Percentiles rank a stretch among this genome's conserved stretches.
These are phyloP conservation scores for Penicillium malachiteum DNA, from an alignment of 495 filamentous ascomycete genomes.

Conservation along the genomic window DNA sequence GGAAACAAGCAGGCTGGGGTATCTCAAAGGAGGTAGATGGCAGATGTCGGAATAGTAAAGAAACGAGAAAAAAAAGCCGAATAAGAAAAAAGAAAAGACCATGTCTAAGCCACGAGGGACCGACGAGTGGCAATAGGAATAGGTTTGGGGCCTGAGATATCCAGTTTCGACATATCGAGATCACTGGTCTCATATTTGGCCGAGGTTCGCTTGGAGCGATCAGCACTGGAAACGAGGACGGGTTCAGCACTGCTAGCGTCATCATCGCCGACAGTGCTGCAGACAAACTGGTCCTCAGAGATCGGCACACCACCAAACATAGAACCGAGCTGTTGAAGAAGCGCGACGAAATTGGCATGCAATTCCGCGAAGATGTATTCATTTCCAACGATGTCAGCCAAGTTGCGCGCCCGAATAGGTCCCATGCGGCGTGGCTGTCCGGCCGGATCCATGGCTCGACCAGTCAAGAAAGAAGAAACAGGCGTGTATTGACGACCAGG, in stretches of 20 bases:
- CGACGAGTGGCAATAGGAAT: slow-evolving; percentile 45
- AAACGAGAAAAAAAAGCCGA: background rate
- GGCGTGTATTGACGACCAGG: slow-evolving; percentile 47
- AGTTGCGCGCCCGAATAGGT: slow-evolving; percentile 66
- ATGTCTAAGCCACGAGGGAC: slow-evolving; percentile 38
- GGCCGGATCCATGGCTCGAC: slow-evolving; percentile 57
- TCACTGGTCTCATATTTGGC: slow-evolving; percentile 33
- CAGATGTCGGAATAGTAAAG: slow-evolving; percentile 5
- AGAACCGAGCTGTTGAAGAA: slow-evolving; percentile 64
- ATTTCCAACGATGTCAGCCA: slow-evolving; percentile 83
- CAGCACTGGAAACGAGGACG: slow-evolving; percentile 21
- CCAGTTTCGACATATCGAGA: slow-evolving; percentile 37
- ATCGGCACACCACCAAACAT: slow-evolving; percentile 47
- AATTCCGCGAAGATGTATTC: slow-evolving; percentile 87
- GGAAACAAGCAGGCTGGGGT: slow-evolving; percentile 20
- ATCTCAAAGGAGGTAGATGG: slow-evolving; percentile 19
- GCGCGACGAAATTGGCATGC: slow-evolving; percentile 73
- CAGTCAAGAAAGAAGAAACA: slow-evolving; percentile 63
- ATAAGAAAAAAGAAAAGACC: background rate
- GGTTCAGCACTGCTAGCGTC: slow-evolving; percentile 20
- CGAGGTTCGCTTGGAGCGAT: slow-evolving; percentile 17
- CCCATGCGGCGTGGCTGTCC: slow-evolving; percentile 51
- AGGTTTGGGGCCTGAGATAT: slow-evolving; percentile 40
- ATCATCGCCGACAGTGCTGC: slow-evolving; percentile 40
- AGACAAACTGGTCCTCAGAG: slow-evolving; percentile 46